Percentiles rank a stretch among this genome's conserved stretches.
Evolutionary conservation across 164 flowering plant genomes (phyloP).

Genomic region (Magnolia officinalis): DNA sequence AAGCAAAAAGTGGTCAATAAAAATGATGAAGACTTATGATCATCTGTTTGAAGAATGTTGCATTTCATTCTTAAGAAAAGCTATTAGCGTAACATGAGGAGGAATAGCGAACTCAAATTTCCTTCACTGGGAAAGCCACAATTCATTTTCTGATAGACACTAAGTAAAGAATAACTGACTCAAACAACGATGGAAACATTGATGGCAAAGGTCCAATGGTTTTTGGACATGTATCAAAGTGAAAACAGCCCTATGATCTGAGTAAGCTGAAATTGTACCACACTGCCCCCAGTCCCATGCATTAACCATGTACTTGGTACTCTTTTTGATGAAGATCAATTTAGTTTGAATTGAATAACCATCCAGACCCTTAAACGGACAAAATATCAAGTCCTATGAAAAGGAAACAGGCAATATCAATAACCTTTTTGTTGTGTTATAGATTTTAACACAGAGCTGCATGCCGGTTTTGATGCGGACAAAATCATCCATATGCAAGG

Average conservation of each 20-base stretch:
- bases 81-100: background rate
- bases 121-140: background rate
- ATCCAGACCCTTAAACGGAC: background rate
- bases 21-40: background rate
- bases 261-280: no score
- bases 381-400: background rate
- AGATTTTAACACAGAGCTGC: conserved; percentile 50
- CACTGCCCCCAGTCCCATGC: background rate
- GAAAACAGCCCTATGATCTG: no score
- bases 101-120: background rate
- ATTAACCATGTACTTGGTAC: background rate
- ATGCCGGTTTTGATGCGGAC: conserved; percentile 75
- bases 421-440: background rate
- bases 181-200: background rate
- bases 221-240: no score
- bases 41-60: background rate
- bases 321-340: background rate
- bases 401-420: background rate
- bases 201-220: no score
- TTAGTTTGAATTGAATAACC: background rate
- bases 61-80: background rate
- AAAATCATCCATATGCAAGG: conserved; percentile 67
- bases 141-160: background rate
- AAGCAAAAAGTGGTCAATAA: background rate
- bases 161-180: background rate